These are phyloP conservation scores for Gossypium lobatum DNA, from an alignment of 441 rosid genomes.

Conservation along the genomic window DNA sequence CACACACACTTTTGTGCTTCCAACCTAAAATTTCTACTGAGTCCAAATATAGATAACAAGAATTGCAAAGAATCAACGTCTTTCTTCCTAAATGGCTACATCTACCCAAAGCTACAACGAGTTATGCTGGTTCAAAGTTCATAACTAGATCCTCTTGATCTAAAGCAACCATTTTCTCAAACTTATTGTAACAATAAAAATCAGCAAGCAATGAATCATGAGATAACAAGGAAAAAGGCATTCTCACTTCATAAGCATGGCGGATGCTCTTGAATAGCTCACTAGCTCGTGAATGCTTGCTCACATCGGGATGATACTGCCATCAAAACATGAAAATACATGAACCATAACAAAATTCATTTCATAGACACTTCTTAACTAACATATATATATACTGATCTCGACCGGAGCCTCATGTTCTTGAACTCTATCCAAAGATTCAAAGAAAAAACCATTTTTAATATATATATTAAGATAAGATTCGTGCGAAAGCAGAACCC, in stretches of 20 bases:
- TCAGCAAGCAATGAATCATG: neutral
- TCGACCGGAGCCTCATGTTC: neutral
- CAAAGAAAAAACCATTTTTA: neutral
- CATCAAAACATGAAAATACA: conserved; percentile 18
- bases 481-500: neutral
- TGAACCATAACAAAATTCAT: neutral
- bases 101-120: neutral
- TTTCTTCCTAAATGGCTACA: neutral
- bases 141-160: neutral
- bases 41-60: neutral
- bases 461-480: neutral
- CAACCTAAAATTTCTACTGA: neutral
- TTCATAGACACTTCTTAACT: neutral
- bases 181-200: neutral
- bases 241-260: conserved; percentile 67
- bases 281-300: conserved; percentile 56
- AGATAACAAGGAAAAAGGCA: neutral
- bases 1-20: neutral
- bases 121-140: neutral
- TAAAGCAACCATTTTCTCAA: neutral
- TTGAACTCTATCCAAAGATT: neutral
- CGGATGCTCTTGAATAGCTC: conserved; percentile 75
- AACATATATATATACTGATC: neutral
- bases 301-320: conserved; percentile 94
- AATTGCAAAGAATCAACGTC: neutral